Base-by-base conservation (phyloP, 495 filamentous ascomycete genomes). In the Jackrogersella multiformis region DNA sequence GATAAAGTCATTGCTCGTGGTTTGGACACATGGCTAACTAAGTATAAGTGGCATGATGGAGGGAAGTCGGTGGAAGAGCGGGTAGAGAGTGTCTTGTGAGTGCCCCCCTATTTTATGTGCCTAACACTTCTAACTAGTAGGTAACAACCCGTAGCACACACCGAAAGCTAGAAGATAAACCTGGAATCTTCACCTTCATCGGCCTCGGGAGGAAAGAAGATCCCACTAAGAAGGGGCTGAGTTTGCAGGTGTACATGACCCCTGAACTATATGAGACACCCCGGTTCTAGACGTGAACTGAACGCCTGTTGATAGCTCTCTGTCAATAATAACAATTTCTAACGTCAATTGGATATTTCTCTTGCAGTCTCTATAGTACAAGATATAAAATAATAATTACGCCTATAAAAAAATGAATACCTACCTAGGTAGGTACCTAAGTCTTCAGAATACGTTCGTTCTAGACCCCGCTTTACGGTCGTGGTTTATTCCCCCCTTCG, bases 221-320 rank as follows among this genome's bases (percentile, higher is more conserved):
- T 35, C 26, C 48, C 15, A 52, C 26, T 5, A 52, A 52, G 28
- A 35, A 32, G n/a, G 48, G 48, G 6, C 48, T 52, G 12, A 52
- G 48, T 35, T 28, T 52, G 28, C 48, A 52, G 23, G 48, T 52
- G 48, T 52, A 52, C 48, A 32, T 52, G 30, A 52, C 48, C 26
- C 48, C 48, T 35, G 48, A 52, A 24, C 8, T 52, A 35, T 52
- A 52, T 13, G 48, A 34, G 26, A 52, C 48, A 52, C 48, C 48
- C 3, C 48, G 48, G 2, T 48, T 48, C 13, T 48, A 48, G 23
- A 48, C 23, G 21, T 15, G 13, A 0, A 13, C 6, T 48, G 16
- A 26, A 10, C 9, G 20, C 18, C 0, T 5, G 10, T 1, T 21
- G 10, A 2, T 5, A 5, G 5, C 0, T 20, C 18, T 26, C 1